phyloP scores from a whole-genome alignment of 2,329 filamentous ascomycete species.

The Cordyceps cateniannulata region DNA sequence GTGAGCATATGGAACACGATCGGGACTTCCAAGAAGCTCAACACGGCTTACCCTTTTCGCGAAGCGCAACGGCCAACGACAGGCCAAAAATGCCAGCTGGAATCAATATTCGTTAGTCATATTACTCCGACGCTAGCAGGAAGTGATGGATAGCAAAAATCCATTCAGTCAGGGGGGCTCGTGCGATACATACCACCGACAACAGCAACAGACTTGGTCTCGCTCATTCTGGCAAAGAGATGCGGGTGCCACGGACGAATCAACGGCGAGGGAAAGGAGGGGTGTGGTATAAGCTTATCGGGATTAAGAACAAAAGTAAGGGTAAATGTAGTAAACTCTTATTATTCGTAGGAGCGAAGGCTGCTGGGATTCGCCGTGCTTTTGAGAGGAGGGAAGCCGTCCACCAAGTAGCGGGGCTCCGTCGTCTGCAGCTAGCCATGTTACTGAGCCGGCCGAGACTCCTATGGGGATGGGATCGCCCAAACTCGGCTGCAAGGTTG shows the following conservation, averaged over 20 bases:
- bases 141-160: neutral
- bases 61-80: conserved; percentile 19
- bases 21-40: neutral
- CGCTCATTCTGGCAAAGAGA: neutral
- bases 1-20: neutral
- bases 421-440: neutral
- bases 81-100: conserved; percentile 21
- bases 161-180: neutral
- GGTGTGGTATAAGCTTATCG: neutral
- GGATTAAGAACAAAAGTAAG: neutral
- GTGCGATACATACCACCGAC: conserved; percentile 13
- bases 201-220: conserved; percentile 13
- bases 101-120: conserved; percentile 1
- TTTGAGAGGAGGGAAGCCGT: neutral
- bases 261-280: neutral
- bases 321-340: neutral
- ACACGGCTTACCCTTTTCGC: conserved; percentile 16
- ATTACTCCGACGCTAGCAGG: neutral
- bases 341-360: neutral
- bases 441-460: neutral
- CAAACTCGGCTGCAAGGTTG: conserved; percentile 1
- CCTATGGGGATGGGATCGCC: conserved; percentile 2
- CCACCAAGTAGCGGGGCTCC: neutral
- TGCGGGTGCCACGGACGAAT: neutral
- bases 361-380: neutral